Evolutionary conservation across 139 green algal species (phyloP), one percentile per base, ranked within the genome.

Genomic region (Chlorella sp.): DNA sequence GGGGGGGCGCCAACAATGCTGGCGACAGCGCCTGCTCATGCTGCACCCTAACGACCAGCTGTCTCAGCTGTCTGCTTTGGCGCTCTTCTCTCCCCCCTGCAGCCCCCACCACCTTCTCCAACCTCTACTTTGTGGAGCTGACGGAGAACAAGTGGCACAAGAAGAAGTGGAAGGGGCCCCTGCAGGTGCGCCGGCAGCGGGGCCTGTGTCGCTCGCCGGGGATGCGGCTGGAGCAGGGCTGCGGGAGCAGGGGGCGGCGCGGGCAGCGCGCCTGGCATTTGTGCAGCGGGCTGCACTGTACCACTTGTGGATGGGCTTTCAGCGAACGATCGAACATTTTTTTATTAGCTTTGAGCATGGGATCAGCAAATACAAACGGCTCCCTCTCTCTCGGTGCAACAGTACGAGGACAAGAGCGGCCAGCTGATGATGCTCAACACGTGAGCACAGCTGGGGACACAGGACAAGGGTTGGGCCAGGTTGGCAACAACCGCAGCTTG

Each of bases 381-480:
- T 44, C 13, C 36, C n/a, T 44, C n/a, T 44, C 22, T 14, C 67
- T 73, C 36, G 44, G 32, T 73, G 22, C 13, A 26, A 24, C 94
- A 98, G 90, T 97, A 95, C 84, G 91, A 98, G 87, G 94, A 98
- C 90, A 90, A 90, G 83, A 92, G 62, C 72, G 80, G 84, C 3
- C 32, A 92, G 81, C 91, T 98, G 32, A 98, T 98, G 96, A 98
- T 98, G 96, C 88, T 98, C 65, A 92, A 92, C 34, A 92, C 92
- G 64, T 34, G 64, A 36, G 64, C 32, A 26, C 32, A 70, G 64
- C 64, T 14, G 26, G 60, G 22, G 32, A 24, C 60, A 5, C 24
- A 24, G 3, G 56, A 65, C 56, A 16, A n/a, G n/a, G n/a, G n/a
- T n/a, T n/a, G n/a, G n/a, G n/a, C n/a, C n/a, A n/a, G n/a, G n/a